Conservation (phyloP, 768 basidiomycete genomes). For the Podaxis sp. region DNA sequence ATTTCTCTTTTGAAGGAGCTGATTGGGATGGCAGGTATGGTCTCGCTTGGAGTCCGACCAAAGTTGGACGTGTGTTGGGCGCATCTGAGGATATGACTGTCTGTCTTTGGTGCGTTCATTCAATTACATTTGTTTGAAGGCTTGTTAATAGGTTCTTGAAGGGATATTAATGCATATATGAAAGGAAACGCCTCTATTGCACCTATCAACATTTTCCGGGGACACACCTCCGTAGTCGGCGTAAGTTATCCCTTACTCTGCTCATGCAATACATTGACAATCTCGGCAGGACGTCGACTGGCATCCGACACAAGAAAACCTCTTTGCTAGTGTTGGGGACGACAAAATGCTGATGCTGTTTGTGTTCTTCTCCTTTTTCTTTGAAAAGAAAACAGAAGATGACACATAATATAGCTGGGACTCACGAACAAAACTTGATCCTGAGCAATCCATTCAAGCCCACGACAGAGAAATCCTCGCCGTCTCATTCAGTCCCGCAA, state of each 20-base stretch:
- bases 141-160: constrained; percentile 29
- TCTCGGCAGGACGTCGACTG: constrained; percentile 89
- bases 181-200: constrained; percentile 80
- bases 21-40: constrained; percentile 68
- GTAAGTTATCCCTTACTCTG: constrained; percentile 44
- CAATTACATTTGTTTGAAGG: background rate
- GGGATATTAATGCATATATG: constrained; percentile 91
- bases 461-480: constrained; percentile 91
- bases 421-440: constrained; percentile 70
- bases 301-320: constrained; percentile 78
- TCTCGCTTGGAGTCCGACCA: constrained; percentile 87
- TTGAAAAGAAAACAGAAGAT: background rate
- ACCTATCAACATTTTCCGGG: constrained; percentile 79
- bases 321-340: constrained; percentile 95
- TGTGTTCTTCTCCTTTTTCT: constrained; percentile 28
- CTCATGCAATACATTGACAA: background rate
- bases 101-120: constrained; percentile 75
- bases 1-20: constrained; percentile 6
- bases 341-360: constrained; percentile 94
- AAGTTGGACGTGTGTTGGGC: constrained; percentile 81
- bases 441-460: constrained; percentile 73
- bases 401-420: constrained; percentile 73
- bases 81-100: constrained; percentile 96
- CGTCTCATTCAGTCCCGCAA: constrained; percentile 86
- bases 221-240: constrained; percentile 90